Evolutionary conservation across 73 alveolate species (phyloP).

Genomic region (Tetrahymena elliotti): DNA sequence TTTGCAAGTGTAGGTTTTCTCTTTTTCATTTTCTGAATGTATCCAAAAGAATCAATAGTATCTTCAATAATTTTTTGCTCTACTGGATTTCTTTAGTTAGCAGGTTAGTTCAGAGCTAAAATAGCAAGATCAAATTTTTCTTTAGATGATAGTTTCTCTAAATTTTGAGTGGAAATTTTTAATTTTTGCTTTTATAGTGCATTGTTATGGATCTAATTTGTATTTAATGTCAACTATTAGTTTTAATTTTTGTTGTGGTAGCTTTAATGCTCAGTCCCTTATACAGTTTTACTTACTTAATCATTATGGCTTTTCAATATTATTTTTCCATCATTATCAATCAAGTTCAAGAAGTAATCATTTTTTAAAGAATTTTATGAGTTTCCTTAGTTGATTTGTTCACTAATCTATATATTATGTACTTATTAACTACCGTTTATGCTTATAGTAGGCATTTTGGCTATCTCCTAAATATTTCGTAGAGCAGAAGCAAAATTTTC

Average conservation of each 20-base stretch:
- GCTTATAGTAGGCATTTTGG: background rate
- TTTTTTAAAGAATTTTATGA: too few relatives aligned
- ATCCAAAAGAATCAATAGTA: background rate
- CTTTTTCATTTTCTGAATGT: background rate
- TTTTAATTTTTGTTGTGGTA: background rate
- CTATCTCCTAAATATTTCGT: background rate
- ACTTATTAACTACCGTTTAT: background rate
- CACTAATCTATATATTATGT: background rate
- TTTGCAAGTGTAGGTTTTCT: background rate
- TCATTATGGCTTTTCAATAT: background rate
- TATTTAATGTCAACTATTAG: background rate
- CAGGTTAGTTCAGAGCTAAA: background rate
- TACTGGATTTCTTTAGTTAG: background rate
- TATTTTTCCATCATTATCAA: background rate
- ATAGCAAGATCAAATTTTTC: background rate
- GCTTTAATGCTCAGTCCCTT: background rate
- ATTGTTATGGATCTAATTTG: background rate
- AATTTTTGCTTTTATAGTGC: background rate
- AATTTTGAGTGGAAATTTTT: background rate
- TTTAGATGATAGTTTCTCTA: background rate
- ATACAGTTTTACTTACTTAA: background rate
- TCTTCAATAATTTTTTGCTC: background rate
- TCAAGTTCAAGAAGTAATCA: background rate
- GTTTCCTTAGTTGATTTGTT: too few relatives aligned
- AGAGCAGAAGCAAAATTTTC: background rate